A percentile compares a stretch with the other conserved stretches of the same genome.
These are phyloP conservation scores for Globisporangium cederbergense DNA, from an alignment of 352 stramenopile genomes.

Conservation along the genomic window DNA sequence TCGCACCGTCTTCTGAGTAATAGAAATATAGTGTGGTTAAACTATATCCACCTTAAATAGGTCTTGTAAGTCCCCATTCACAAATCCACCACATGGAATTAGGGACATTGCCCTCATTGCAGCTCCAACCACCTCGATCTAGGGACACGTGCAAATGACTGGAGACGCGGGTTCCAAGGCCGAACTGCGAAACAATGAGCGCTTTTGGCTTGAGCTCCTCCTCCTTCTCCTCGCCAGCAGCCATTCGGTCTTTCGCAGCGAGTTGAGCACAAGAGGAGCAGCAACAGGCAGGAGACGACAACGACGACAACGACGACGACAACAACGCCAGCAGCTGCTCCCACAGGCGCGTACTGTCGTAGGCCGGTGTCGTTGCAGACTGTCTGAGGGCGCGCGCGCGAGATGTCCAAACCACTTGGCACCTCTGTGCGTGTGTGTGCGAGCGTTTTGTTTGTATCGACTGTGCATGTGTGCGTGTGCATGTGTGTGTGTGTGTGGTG, in stretches of 20 bases:
- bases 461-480: not conserved
- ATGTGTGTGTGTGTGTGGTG: constrained; percentile 4
- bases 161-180: not conserved
- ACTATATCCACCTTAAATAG: too few relatives aligned
- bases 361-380: not conserved
- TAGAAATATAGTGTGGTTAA: too few relatives aligned
- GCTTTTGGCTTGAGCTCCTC: not conserved
- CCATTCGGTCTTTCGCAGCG: constrained; percentile 12
- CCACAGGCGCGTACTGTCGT: not conserved
- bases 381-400: not conserved
- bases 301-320: not conserved
- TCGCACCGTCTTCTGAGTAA: too few relatives aligned
- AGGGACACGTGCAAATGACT: constrained; percentile 10
- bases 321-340: not conserved
- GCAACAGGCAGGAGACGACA: not conserved
- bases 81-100: too few relatives aligned
- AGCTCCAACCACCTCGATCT: not conserved
- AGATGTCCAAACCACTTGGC: not conserved
- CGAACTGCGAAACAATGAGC: not conserved
- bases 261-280: not conserved
- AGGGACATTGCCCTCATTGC: not conserved
- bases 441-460: not conserved
- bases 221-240: not conserved
- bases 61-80: too few relatives aligned
- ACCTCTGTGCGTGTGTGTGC: not conserved